Percentiles rank a stretch among this genome's conserved stretches.
phyloP scores from a whole-genome alignment of 352 stramenopile genomes.

The Globisporangium paddicum region DNA sequence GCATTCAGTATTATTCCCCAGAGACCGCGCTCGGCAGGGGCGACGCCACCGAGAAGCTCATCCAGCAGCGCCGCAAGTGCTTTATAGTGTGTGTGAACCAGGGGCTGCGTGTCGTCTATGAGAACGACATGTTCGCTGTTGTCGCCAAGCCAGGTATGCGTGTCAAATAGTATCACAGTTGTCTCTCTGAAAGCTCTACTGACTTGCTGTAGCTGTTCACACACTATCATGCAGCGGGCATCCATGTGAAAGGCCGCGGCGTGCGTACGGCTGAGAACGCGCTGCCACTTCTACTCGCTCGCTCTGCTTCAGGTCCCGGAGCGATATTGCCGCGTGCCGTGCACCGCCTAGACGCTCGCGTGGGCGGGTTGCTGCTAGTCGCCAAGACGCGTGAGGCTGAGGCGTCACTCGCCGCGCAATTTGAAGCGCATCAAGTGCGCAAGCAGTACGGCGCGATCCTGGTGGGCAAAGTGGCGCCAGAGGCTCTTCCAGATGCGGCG shows the following conservation, averaged over 20 bases:
- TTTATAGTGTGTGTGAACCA: constrained; percentile 35
- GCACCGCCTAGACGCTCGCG: constrained; percentile 57
- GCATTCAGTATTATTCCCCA: constrained; percentile 19
- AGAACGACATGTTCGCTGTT: constrained; percentile 36
- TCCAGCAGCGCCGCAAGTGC: constrained; percentile 20
- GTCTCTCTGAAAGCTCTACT: neutral
- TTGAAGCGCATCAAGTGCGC: constrained; percentile 35
- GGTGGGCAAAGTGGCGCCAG: constrained; percentile 20
- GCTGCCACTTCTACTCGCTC: constrained; percentile 29
- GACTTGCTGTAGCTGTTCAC: neutral
- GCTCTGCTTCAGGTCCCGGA: neutral
- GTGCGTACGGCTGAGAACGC: constrained; percentile 41
- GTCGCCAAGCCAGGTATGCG: constrained; percentile 46
- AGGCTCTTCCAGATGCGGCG: neutral
- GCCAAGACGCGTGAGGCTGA: constrained; percentile 49
- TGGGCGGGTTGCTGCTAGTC: constrained; percentile 54
- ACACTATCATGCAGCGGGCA: constrained; percentile 21
- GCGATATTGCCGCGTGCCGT: constrained; percentile 30
- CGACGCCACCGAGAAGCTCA: neutral
- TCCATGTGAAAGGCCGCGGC: constrained; percentile 59
- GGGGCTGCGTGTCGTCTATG: constrained; percentile 52
- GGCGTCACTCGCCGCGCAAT: constrained; percentile 33
- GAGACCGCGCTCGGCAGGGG: neutral
- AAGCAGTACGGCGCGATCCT: constrained; percentile 62
- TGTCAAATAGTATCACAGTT: neutral